Conservation (phyloP, 1,284 basidiomycete genomes). For the Stygiomarasmius scandens region DNA sequence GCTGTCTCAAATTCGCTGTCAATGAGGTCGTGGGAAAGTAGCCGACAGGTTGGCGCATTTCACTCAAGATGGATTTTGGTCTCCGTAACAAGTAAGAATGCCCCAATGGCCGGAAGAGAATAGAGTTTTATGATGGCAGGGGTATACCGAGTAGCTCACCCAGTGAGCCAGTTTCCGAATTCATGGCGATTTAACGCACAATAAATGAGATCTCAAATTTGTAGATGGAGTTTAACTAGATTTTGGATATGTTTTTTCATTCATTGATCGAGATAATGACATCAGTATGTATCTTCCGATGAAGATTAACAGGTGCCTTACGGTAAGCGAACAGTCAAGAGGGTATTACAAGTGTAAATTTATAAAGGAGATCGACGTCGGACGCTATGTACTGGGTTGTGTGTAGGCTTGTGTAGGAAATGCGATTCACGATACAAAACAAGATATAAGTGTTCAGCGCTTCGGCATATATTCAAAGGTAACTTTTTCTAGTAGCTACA, state of each 20-base stretch:
- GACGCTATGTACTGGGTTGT: neutral
- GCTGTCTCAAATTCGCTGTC: too few species aligned
- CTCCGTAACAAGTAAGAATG: neutral
- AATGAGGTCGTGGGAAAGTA: conserved; percentile 4
- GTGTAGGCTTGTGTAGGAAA: neutral
- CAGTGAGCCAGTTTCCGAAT: neutral
- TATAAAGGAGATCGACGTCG: neutral
- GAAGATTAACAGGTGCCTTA: neutral
- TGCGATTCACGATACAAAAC: too few species aligned
- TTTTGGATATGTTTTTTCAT: too few species aligned
- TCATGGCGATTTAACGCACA: neutral
- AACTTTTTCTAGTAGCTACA: too few species aligned
- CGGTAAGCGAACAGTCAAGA: neutral
- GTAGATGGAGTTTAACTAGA: too few species aligned
- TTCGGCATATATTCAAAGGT: too few species aligned
- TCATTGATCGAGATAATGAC: too few species aligned
- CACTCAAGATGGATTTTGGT: neutral
- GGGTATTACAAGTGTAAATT: neutral
- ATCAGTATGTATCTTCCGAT: neutral
- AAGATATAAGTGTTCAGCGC: too few species aligned
- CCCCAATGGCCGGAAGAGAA: neutral
- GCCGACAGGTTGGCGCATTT: conserved; percentile 17
- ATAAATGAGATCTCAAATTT: neutral
- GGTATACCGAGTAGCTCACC: neutral
- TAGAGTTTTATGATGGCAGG: neutral